Evolutionary conservation across 2,329 filamentous ascomycete genomes (phyloP).

Genomic region (Geosmithia putterillii): DNA sequence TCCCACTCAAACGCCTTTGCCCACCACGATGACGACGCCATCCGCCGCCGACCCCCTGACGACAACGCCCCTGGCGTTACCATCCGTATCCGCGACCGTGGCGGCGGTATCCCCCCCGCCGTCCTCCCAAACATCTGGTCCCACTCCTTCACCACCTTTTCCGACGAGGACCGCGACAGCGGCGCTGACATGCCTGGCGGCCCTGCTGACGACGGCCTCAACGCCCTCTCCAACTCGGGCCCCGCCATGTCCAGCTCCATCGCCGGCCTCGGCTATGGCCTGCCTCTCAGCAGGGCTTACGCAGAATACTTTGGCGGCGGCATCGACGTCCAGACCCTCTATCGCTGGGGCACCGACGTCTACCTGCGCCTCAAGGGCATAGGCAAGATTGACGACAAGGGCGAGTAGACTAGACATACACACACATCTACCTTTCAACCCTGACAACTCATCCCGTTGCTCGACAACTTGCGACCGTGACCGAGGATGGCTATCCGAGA

Average conservation of each 20-base stretch:
- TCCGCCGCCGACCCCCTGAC: constrained; percentile 36
- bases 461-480: too few species aligned
- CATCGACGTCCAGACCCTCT: constrained; percentile 87
- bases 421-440: too few species aligned
- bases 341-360: constrained; percentile 77
- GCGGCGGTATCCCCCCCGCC: constrained; percentile 80
- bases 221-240: constrained; percentile 57
- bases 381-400: constrained; percentile 31
- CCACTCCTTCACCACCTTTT: constrained; percentile 94
- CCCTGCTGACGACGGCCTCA: constrained; percentile 42
- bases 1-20: constrained; percentile 21
- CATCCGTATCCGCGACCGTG: constrained; percentile 89
- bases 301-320: constrained; percentile 97
- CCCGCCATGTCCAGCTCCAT: constrained; percentile 54
- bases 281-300: constrained; percentile 84
- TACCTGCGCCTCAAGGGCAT: constrained; percentile 54
- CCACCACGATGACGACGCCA: constrained; percentile 28
- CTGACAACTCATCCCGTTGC: too few species aligned
- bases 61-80: constrained; percentile 74
- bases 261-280: constrained; percentile 82
- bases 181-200: constrained; percentile 15
- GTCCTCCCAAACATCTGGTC: constrained; percentile 85
- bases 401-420: too few species aligned
- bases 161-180: constrained; percentile 29
- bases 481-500: too few species aligned